Base-by-base conservation (phyloP, 345 rosid species). In the Eucalyptus coolabah region DNA sequence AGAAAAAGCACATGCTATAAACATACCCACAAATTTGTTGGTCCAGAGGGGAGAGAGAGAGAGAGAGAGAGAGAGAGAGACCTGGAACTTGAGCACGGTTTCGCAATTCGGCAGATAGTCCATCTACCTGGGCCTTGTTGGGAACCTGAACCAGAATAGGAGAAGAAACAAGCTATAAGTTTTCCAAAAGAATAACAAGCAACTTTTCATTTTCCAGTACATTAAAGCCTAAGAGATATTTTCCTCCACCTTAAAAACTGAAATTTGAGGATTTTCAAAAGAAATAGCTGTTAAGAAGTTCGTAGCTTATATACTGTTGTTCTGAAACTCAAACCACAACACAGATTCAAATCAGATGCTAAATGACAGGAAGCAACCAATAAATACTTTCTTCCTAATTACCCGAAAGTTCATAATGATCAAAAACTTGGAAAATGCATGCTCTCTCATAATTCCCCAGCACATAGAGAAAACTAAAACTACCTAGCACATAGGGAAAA, bases 21-120 rank as follows among this genome's bases (percentile, higher is more conserved):
- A 37, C 83, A 77, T 77, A 77, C 17, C 16, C 83, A 72, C 44
- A 23, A 3, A 19, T 37, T 21, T 40, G 47, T 77, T 40, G 45
- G 45, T 72, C 42, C 6, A n/a, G n/a, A n/a, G n/a, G n/a, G 4
- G 40, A 1, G 67, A 13, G 69, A 1, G 34, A 30, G 37, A 32
- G 80, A 69, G 80, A 17, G 42, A 17, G 81, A 34, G 34, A 54
- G 34, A 81, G 37, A 24, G 59, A 54, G 37, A 89, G 85, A 98
- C 99, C 99, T 94, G 98, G 99, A 88, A 98, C 95, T 72, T 95
- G 90, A 87, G 98, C 98, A 91, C 99, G 99, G 86, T 54, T 91
- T 53, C 94, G 92, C 93, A 97, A 93, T 90, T 97, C 99, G 91
- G 94, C 94, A 44, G 99, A 97, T 87, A 98, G 91, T 89, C 96